Evolutionary conservation across 2,329 filamentous ascomycete genomes (phyloP), one percentile per base, ranked within the genome.

Genomic region (Aspergillus piperis): DNA sequence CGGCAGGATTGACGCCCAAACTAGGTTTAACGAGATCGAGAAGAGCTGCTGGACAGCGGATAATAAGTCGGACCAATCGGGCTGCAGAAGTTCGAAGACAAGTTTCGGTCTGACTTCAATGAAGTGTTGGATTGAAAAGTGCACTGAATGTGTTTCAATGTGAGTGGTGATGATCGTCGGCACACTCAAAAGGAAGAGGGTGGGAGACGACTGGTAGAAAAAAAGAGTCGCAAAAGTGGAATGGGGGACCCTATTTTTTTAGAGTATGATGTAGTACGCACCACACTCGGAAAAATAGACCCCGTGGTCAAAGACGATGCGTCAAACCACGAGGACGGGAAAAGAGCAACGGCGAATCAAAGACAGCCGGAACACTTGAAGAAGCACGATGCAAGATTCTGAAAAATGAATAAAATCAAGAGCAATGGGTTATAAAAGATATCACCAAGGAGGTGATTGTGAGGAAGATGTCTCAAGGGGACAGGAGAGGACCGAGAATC

Each of bases 371-470:
- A 21, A 44, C 10, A 44, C 41, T 21, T 44, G 36, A 49, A 21
- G 32, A 52, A 52, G 27, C 30, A 54, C 17, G 36, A 54, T 19
- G 41, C 47, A 32, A 30, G 39, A 27, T 30, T n/a, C 7, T 30
- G 1, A 30, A 1, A 17, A 17, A 10, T 36, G 5, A 36, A 36
- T 36, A 15, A 13, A 36, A 15, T 13, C 4, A 32, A 30, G 13
- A 21, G 19, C 19, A 49, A 17, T 50, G 4, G 15, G 10, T 32
- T 17, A 8, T 11, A 7, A 32, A 38, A 13, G 11, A 36, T 36
- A 27, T 44, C 51, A 62, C 58, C 52, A 15, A 15, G 56, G 39
- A 62, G 58, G 58, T 62, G 62, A 66, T 47, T 47, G 62, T 57
- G 54, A 51, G 56, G 42, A 56, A 60, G 56, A 58, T 58, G 51